Evolutionary conservation across 345 rosid species (phyloP).

Genomic region (Salix koriyanagi): DNA sequence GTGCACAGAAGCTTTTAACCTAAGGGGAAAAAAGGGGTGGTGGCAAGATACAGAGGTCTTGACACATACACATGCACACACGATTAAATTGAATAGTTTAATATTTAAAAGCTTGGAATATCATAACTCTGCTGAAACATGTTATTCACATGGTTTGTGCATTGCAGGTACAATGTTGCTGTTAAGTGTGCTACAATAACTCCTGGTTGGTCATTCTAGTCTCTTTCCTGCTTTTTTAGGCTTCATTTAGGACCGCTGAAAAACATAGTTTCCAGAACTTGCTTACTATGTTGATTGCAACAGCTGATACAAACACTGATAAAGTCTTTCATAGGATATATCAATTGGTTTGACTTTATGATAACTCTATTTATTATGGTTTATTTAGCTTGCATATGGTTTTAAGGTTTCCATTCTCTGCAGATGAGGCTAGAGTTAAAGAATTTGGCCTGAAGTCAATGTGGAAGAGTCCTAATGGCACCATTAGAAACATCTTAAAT

Average conservation of each 20-base stretch:
- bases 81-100: background rate
- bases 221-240: background rate
- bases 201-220: constrained; percentile 58
- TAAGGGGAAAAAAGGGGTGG: background rate
- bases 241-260: background rate
- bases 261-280: background rate
- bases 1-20: background rate
- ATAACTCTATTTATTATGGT: too few relatives aligned
- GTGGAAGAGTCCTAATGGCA: constrained; percentile 99
- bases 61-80: too few relatives aligned
- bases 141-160: constrained; percentile 2
- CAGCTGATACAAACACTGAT: background rate
- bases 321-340: background rate
- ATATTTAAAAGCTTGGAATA: too few relatives aligned
- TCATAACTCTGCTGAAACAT: background rate
- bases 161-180: constrained; percentile 85
- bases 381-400: background rate
- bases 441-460: constrained; percentile 84
- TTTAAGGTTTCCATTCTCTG: constrained; percentile 18
- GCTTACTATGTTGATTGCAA: background rate
- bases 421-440: constrained; percentile 94
- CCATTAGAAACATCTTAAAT: constrained; percentile 89
- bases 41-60: background rate
- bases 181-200: constrained; percentile 97
- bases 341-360: background rate